Base-by-base conservation (phyloP, 75 land plant species). In the Picea glauca region DNA sequence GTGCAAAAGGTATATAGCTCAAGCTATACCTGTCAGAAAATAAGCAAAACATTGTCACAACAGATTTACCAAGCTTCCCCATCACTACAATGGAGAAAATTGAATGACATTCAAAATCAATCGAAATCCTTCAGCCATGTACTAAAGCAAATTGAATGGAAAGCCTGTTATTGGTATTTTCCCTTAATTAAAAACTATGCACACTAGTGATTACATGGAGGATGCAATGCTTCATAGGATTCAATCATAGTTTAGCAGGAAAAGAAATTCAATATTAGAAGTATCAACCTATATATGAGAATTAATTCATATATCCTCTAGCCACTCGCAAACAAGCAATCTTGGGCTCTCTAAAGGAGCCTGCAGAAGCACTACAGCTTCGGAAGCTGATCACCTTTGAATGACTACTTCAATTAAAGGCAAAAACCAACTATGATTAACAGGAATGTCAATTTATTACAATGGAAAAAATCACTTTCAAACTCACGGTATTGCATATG, bases 1-100 rank as follows among this genome's bases (percentile, higher is more conserved):
- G 81, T 60, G 90, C 91, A 76, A 92, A 90, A 13, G 94, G 91
- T 17, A 92, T 92, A 77, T 90, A 92, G 84, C 91, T 90, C 78
- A 92, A 79, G 82, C 91, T 84, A 78, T 90, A 92, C 94, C 91
- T 90, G 82, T 31, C 65, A 78, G 33, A n/a, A 66, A 68, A 46
- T 11, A 33, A 57, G 56, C 70, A 74, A n/a, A 38, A 74, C 5
- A 3, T 18, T 65, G 73, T 70, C 40, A 70, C 23, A 9, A 70
- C 50, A 70, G 12, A 7, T 43, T 40, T 17, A 17, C 23, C 54
- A 70, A 70, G n/a, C n/a, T 43, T 8, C 4, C 18, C n/a, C 9
- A 43, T 8, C n/a, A 2, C 13, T 70, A n/a, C 43, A 70, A 40
- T 70, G 56, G 56, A 18, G 74, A 43, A 70, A 70, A 38, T 7